A percentile compares a stretch with the other conserved stretches of the same genome.
phyloP scores from a whole-genome alignment of 202 grass and related monocot genomes.

The Alloteropsis angusta region DNA sequence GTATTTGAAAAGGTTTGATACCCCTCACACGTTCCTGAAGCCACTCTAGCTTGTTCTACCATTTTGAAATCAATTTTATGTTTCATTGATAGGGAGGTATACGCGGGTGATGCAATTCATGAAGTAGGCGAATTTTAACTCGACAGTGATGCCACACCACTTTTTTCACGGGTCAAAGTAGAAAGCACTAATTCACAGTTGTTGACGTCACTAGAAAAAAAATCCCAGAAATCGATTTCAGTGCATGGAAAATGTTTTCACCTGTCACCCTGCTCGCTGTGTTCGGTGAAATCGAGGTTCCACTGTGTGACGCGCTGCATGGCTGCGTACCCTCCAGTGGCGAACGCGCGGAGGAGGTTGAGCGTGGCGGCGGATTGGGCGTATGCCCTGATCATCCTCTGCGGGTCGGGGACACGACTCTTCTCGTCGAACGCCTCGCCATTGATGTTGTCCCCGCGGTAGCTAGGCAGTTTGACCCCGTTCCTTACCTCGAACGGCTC shows the following conservation, averaged over 20 bases:
- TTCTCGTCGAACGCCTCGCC: conserved; percentile 55
- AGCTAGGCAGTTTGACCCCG: conserved; percentile 57
- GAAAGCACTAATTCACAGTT: neutral
- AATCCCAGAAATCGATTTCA: neutral
- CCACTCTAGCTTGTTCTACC: neutral
- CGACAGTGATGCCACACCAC: neutral
- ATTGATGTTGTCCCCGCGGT: conserved; percentile 57
- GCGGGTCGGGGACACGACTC: conserved; percentile 44
- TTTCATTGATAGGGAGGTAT: neutral
- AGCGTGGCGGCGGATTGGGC: conserved; percentile 49
- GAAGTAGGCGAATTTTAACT: neutral
- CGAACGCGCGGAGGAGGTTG: conserved; percentile 54
- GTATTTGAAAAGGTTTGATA: neutral
- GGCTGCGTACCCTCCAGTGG: conserved; percentile 52
- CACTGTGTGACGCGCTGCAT: conserved; percentile 63
- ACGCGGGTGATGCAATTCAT: neutral
- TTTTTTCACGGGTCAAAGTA: neutral
- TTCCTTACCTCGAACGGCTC: conserved; percentile 39
- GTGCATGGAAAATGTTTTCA: neutral
- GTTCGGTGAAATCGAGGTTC: conserved; percentile 62
- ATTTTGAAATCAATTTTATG: neutral
- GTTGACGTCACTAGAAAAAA: neutral
- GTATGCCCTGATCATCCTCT: conserved; percentile 56
- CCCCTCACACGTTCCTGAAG: neutral
- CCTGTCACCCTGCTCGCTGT: conserved; percentile 57